phyloP scores from a whole-genome alignment of 108 stramenopile species.

The Bacterosira constricta region DNA sequence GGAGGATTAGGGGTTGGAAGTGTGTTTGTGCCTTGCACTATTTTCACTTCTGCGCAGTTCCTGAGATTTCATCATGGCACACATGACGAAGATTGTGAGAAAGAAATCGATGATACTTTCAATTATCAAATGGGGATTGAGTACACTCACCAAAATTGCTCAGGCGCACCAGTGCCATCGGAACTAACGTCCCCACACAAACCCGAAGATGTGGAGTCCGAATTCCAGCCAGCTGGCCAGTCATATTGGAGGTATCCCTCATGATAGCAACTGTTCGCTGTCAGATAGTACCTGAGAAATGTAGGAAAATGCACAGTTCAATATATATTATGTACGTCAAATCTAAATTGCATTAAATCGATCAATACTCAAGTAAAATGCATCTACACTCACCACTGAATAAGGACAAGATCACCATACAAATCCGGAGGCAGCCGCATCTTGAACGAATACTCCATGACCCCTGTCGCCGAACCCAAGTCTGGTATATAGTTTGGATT shows the following conservation, averaged over 20 bases:
- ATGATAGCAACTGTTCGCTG: conserved; percentile 49
- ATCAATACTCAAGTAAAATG: neutral
- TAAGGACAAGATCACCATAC: conserved; percentile 64
- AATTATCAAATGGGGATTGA: neutral
- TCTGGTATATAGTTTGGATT: conserved; percentile 27
- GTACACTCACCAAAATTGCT: conserved; percentile 14
- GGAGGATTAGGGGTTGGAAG: neutral
- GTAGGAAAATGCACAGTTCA: neutral
- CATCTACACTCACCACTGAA: conserved; percentile 61
- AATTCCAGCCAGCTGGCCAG: conserved; percentile 41
- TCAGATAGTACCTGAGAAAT: conserved; percentile 49
- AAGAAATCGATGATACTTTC: neutral
- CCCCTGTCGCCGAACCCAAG: conserved; percentile 8
- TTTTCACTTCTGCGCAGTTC: conserved; percentile 41
- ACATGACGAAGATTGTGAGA: neutral
- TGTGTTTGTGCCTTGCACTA: neutral
- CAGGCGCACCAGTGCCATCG: conserved; percentile 17
- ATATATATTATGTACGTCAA: too few relatives aligned
- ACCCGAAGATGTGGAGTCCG: neutral
- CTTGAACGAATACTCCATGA: conserved; percentile 45
- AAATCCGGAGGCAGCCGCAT: conserved; percentile 58
- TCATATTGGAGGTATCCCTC: conserved; percentile 43
- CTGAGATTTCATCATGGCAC: neutral
- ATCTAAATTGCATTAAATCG: neutral
- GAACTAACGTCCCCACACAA: conserved; percentile 20